Evolutionary conservation across 2,329 filamentous ascomycete species (phyloP).

Genomic region (Plectosphaerella plurivora): DNA sequence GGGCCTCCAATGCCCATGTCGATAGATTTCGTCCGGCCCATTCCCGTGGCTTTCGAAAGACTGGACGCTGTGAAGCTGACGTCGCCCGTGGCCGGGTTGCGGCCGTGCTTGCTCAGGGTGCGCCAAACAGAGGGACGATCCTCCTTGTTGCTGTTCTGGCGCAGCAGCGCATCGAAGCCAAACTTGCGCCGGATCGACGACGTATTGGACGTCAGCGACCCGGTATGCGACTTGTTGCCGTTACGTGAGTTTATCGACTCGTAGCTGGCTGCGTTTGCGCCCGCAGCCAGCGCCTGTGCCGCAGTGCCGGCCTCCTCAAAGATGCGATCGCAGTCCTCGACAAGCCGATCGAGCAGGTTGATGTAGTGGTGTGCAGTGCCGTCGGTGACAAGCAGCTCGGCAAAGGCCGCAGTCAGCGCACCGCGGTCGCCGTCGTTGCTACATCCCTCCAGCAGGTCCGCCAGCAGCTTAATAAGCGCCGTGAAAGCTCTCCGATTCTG

Average conservation of each 20-base stretch:
- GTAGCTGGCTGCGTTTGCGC: slow-evolving; percentile 29
- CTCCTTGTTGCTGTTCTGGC: slow-evolving; percentile 73
- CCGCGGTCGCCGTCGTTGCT: slow-evolving; percentile 88
- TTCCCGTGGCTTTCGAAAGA: slow-evolving; percentile 57
- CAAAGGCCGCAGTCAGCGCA: slow-evolving; percentile 81
- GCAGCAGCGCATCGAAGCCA: slow-evolving; percentile 69
- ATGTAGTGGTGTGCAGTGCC: slow-evolving; percentile 79
- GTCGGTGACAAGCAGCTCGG: slow-evolving; percentile 76
- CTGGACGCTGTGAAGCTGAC: slow-evolving; percentile 49
- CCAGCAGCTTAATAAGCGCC: slow-evolving; percentile 77
- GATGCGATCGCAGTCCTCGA: slow-evolving; percentile 85
- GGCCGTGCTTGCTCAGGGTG: slow-evolving; percentile 78
- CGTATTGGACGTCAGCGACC: slow-evolving; percentile 78
- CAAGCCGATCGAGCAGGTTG: slow-evolving; percentile 80
- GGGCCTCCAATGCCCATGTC: slow-evolving; percentile 53
- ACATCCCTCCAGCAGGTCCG: slow-evolving; percentile 83
- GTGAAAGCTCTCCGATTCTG: slow-evolving; percentile 75
- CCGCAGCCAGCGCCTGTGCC: slow-evolving; percentile 8
- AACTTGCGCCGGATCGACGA: slow-evolving; percentile 84
- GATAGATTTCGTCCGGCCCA: slow-evolving; percentile 72
- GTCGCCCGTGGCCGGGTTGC: slow-evolving; percentile 56
- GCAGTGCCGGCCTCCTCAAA: slow-evolving; percentile 59
- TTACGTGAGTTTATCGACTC: slow-evolving; percentile 61
- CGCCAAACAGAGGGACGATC: slow-evolving; percentile 79
- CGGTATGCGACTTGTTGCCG: slow-evolving; percentile 61